Conservation (phyloP, 208 protist genomes). For the Acanthamoeba castellanii region DNA sequence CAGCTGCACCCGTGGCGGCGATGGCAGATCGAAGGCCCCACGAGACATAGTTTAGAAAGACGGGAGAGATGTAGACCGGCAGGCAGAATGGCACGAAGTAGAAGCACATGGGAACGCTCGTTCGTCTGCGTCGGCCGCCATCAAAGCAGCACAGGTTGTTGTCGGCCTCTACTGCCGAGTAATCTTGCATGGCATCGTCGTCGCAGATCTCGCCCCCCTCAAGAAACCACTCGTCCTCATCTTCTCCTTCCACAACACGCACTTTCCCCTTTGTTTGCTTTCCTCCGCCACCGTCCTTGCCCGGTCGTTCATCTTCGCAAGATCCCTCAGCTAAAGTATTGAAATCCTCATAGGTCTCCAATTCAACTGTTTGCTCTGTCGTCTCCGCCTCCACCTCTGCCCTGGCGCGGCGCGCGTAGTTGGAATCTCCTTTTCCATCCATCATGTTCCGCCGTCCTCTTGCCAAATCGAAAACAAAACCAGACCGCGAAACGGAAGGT, state of each 20-base stretch:
- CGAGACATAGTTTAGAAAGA: slow-evolving; percentile 41
- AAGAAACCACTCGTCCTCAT: not conserved
- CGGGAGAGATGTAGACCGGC: slow-evolving; percentile 21
- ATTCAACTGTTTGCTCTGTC: no score
- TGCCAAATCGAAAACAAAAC: no score
- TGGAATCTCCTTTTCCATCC: no score
- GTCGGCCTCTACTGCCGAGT: slow-evolving; percentile 41
- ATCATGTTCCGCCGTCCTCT: no score
- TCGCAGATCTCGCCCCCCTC: slow-evolving; percentile 12
- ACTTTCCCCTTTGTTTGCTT: no score
- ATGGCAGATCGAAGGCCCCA: slow-evolving; percentile 41
- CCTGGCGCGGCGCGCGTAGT: no score
- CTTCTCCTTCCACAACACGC: not conserved
- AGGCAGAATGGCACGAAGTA: not conserved
- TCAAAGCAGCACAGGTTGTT: slow-evolving; percentile 70
- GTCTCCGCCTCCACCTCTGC: no score
- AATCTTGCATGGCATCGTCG: slow-evolving; percentile 38
- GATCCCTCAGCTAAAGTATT: no score
- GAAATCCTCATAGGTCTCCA: no score
- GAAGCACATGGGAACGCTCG: slow-evolving; percentile 32
- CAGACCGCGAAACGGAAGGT: no score
- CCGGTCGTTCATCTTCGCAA: no score
- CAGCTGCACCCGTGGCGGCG: not conserved
- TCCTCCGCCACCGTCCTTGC: no score
- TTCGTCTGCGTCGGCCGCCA: not conserved